Evolutionary conservation across 1,139 yeast genomes (phyloP), one percentile per base, ranked within the genome.

Genomic region (Debaryomyces sp.): DNA sequence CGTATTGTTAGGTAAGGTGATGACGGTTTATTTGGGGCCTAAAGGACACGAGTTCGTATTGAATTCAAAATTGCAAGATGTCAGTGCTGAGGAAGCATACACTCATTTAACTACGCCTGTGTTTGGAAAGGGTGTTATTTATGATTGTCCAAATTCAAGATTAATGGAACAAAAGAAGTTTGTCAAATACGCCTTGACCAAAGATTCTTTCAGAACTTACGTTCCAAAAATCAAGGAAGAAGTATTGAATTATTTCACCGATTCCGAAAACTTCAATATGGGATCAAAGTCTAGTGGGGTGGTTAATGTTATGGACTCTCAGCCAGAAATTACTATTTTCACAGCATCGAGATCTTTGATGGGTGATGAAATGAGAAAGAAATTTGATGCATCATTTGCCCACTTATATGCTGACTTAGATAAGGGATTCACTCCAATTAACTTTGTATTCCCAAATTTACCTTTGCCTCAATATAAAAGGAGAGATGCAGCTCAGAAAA

Each of bases 161-260:
- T 81, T 94, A 61, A 95, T 94, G 99, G 99, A 94, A 69, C 99
- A 94, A 71, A 94, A 95, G 82, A 94, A 91, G 76, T 94, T 94
- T 63, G 96, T 95, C 55, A 94, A 94, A 73, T 80, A 82, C 51
- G 96, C 97, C 17, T 80, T 94, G 58, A 87, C 97, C 37, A 81
- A 82, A 55, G 97, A 90, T 44, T 84, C 96, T 2, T 95, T 94
- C 75, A 81, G 82, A 60, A 70, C 76, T 24, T 92, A 94, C 63
- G 98, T 95, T 45, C 99, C 99, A 47, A 77, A 86, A 68, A 90
- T 94, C 60, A 82, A 82, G 62, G 87, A 85, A 55, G 99, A 94
- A 69, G 79, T 89, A 40, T 63, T 77, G 52, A 75, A 78, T 54
- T 94, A 89, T 68, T 82, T 94, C 67, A 63, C 68, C 43, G 77